A percentile compares a stretch with the other conserved stretches of the same genome.
Evolutionary conservation across 2,329 filamentous ascomycete genomes (phyloP).

Genomic region (Beauveria brongniartii): DNA sequence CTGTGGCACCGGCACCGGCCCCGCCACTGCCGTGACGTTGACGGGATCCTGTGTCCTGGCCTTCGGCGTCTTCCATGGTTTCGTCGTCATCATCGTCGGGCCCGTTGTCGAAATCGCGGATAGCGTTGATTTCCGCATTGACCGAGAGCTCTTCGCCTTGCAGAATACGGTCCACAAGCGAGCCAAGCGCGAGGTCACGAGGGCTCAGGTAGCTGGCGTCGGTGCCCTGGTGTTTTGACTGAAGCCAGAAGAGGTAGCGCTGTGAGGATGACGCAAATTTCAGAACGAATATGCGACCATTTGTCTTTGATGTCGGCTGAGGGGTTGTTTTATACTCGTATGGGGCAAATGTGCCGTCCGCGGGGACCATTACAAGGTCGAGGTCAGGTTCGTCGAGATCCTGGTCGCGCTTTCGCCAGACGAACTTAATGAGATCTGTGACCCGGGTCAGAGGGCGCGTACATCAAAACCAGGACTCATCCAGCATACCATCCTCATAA

Average conservation of each 20-base stretch:
- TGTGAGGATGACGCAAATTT: conserved; percentile 91
- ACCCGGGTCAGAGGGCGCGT: not conserved
- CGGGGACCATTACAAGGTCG: conserved; percentile 89
- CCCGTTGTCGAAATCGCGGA: conserved; percentile 43
- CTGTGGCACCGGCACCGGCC: conserved; percentile 78
- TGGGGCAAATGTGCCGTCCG: conserved; percentile 78
- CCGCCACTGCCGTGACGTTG: conserved; percentile 62
- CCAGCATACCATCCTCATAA: conserved; percentile 66
- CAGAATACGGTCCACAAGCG: conserved; percentile 75
- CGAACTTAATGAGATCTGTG: conserved; percentile 84
- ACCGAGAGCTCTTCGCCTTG: conserved; percentile 87
- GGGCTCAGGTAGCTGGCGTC: conserved; percentile 74
- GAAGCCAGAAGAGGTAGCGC: conserved; percentile 91
- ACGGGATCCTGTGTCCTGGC: conserved; percentile 45
- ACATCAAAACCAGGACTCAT: not conserved
- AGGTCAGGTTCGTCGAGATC: conserved; percentile 67
- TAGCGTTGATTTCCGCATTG: conserved; percentile 58
- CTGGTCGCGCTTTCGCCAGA: conserved; percentile 78
- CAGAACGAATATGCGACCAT: conserved; percentile 85
- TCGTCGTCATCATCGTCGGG: conserved; percentile 55
- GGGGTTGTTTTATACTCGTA: conserved; percentile 56
- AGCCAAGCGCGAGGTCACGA: conserved; percentile 77
- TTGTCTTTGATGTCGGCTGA: conserved; percentile 56
- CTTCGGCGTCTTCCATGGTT: conserved; percentile 54
- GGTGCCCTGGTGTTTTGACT: conserved; percentile 74